Evolutionary conservation across 2,329 filamentous ascomycete species (phyloP), one percentile per base, ranked within the genome.

Genomic region (Arthrobotrys sinensis): DNA sequence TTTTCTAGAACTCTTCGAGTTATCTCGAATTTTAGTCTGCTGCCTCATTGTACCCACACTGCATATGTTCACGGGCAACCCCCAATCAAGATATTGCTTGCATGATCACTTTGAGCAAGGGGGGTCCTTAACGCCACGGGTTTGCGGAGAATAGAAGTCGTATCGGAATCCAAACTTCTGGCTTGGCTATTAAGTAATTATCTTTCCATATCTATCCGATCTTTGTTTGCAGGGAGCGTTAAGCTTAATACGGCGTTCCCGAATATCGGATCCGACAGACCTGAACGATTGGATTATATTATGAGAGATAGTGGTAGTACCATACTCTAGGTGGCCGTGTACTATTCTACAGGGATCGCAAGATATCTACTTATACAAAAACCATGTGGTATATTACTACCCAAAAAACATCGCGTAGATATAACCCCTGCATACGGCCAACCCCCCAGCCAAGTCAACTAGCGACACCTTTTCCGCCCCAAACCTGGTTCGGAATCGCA

Each of bases 281-380:
- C 34, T 38, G n/a, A 21, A 7, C 6, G 16, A 45, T 45, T 45
- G 40, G 21, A 21, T 38, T 28, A 10, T 10, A 14, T 24, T 38
- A 10, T 38, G 32, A 40, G n/a, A 57, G 52, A 57, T 57, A 57
- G 52, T 57, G 52, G 52, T 57, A 40, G 34, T 57, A 57, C 52
- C 52, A 57, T 10, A 10, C 7, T 38, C 52, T 57, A 36, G 34
- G 16, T 34, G 52, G 16, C 52, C 16, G 34, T 28, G 52, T 36
- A 40, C 32, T 32, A 38, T 38, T 38, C 52, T 8, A 12, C 32
- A 53, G 34, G 50, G 24, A 53, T 50, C 2, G 6, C 10, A 28
- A 12, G 14, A 36, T 21, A 38, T 21, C 52, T 57, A 11, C 32
- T n/a, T 53, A 32, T 19, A 8, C 10, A 32, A 38, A 6, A 12